phyloP scores from a whole-genome alignment of 1,284 basidiomycete genomes.

The Inonotus obliquus region DNA sequence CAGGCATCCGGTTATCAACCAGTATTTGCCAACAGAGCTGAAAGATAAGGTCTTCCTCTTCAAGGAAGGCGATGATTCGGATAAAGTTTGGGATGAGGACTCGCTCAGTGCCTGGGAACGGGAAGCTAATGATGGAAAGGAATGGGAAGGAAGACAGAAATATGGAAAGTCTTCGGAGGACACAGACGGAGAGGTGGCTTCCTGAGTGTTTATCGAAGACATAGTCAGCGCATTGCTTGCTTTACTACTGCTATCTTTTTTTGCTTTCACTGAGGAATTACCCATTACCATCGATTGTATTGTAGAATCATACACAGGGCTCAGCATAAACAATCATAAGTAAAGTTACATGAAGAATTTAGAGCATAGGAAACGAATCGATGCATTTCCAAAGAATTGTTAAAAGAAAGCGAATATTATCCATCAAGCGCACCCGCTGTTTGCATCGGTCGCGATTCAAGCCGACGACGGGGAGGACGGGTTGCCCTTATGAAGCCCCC shows the following conservation, averaged over 20 bases:
- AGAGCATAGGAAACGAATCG: no score
- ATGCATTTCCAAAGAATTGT: neutral
- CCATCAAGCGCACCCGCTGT: neutral
- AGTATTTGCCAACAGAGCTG: constrained; percentile 47
- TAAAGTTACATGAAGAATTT: no score
- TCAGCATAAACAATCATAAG: neutral
- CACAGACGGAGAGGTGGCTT: neutral
- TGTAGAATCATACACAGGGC: neutral
- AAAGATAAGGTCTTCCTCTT: constrained; percentile 46
- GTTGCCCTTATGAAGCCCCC: neutral
- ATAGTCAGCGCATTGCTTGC: neutral
- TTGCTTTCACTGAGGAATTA: neutral
- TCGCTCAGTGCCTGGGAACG: constrained; percentile 69
- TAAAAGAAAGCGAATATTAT: neutral
- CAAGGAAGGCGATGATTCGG: constrained; percentile 44
- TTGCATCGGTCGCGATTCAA: no score
- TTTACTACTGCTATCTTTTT: neutral
- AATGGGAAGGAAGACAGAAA: constrained; percentile 56
- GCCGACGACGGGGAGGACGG: neutral
- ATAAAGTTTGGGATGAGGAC: constrained; percentile 74
- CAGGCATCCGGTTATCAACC: constrained; percentile 72
- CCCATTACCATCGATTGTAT: neutral
- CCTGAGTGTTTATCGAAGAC: neutral
- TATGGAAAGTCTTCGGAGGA: neutral
- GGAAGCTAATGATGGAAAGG: constrained; percentile 52